Base-by-base conservation (phyloP, 176 grass and related monocot species). In the Dactylis glomerata region DNA sequence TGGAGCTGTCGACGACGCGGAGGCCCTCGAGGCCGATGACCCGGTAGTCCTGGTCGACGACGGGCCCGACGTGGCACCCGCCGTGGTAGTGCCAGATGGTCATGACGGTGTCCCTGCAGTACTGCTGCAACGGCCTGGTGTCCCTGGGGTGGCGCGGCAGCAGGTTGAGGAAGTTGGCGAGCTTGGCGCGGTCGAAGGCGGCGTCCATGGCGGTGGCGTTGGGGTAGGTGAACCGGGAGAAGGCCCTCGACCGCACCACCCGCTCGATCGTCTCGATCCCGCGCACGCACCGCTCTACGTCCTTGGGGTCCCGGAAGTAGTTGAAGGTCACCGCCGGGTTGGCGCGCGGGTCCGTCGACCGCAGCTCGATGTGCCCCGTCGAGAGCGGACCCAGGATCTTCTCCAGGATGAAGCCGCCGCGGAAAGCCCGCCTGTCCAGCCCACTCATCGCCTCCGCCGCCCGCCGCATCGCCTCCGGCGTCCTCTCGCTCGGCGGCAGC, bases 11-110 rank as follows among this genome's bases (percentile, higher is more conserved):
- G 44, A 96, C 5, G 80, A 87, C 80, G 67, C 88, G 88, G 10
- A 86, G 88, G 0, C 80, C 84, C 11, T 16, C 67, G 44, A 90
- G 79, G 65, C 88, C 79, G 44, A 90, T 12, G 6, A 86, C 84
- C 34, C 84, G 45, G 88, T 79, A 90, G 34, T 86, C 84, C 65
- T 9, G 0, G 84, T 86, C 88, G 0, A 90, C 88, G 79, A 90
- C 88, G 55, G 34, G 73, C 1, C 88, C 88, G 28, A 86, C 88
- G 31, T 91, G 94, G 87, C 91, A 96, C 0, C 94, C 91, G 5
- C 91, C 91, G 86, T 96, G 94, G 74, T 93, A 96, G 80, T 96
- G 94, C 91, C 91, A 96, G 85, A 96, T 93, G 47, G 94, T 96
- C 88, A 93, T 91, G 0, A 96, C 89, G 0, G 94, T 93, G 30